phyloP scores from a whole-genome alignment of 2,329 filamentous ascomycete species.

The Blastomyces percursus region DNA sequence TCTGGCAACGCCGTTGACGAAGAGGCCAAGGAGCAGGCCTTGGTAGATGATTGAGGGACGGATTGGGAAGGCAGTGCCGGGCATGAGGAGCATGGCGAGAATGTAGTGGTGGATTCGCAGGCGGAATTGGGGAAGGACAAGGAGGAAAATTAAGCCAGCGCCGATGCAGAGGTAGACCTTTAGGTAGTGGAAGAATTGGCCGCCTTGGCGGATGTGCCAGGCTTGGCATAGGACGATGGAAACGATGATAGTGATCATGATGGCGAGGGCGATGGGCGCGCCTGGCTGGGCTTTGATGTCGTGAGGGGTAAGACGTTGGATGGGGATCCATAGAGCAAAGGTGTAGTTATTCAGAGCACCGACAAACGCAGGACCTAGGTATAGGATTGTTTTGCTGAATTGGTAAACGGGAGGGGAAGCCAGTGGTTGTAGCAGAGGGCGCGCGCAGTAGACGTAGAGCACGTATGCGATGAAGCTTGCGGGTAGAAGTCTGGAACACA shows the following conservation, averaged over 20 bases:
- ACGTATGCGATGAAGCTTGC: conserved; percentile 80
- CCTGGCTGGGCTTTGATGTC: conserved; percentile 85
- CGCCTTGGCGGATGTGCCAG: conserved; percentile 78
- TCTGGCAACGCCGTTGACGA: conserved; percentile 84
- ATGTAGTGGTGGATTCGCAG: conserved; percentile 95
- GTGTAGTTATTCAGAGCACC: conserved; percentile 92
- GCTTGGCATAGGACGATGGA: conserved; percentile 62
- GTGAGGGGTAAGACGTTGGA: conserved; percentile 79
- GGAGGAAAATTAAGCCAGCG: conserved; percentile 54
- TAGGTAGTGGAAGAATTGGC: conserved; percentile 64
- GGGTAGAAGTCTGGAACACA: conserved; percentile 73
- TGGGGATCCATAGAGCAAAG: conserved; percentile 75
- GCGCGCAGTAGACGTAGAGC: conserved; percentile 72
- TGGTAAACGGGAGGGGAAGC: conserved; percentile 53
- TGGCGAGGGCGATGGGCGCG: conserved; percentile 67
- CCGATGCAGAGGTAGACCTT: conserved; percentile 63
- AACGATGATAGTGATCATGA: conserved; percentile 62
- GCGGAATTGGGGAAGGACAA: conserved; percentile 63
- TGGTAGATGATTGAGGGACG: conserved; percentile 77
- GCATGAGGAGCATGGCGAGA: conserved; percentile 71
- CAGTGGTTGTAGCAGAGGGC: conserved; percentile 58
- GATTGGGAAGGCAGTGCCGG: conserved; percentile 81
- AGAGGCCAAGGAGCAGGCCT: conserved; percentile 77
- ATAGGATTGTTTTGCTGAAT: conserved; percentile 79
- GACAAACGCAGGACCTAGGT: conserved; percentile 83